These are phyloP conservation scores for Solanum etuberosum DNA, from an alignment of 257 asterid species.

Conservation along the genomic window DNA sequence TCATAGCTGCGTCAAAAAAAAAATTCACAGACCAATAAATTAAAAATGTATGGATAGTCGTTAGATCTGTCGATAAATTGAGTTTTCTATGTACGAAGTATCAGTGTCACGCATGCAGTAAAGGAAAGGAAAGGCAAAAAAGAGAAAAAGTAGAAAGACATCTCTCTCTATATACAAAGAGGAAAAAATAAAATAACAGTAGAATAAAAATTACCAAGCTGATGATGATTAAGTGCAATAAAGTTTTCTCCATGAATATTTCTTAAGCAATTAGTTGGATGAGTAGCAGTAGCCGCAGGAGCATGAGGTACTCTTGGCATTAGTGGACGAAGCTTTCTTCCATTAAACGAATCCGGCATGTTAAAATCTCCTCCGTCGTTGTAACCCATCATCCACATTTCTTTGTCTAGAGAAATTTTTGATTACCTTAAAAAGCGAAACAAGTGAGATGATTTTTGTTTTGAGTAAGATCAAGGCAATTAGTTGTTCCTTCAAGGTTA, in stretches of 20 bases:
- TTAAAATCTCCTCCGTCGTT: slow-evolving; percentile 57
- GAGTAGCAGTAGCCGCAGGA: slow-evolving; percentile 10
- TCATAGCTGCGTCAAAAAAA: slow-evolving; percentile 27
- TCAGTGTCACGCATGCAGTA: not conserved
- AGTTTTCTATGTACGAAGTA: not conserved
- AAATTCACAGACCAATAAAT: not conserved
- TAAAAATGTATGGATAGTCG: not conserved
- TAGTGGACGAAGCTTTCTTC: slow-evolving; percentile 53
- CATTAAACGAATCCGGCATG: slow-evolving; percentile 44
- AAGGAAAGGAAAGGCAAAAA: not conserved
- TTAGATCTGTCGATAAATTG: not conserved
- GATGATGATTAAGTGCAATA: slow-evolving; percentile 64
- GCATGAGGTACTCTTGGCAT: slow-evolving; percentile 50
- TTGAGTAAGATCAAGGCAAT: not conserved
- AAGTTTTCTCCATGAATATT: slow-evolving; percentile 45
- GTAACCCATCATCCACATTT: slow-evolving; percentile 96
- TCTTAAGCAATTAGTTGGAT: slow-evolving; percentile 30
- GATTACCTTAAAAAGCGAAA: not conserved
- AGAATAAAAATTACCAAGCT: slow-evolving; percentile 19
- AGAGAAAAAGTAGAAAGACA: not conserved
- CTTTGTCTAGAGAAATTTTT: not conserved
- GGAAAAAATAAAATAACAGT: too few species aligned
- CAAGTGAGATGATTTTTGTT: not conserved
- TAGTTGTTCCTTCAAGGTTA: not conserved
- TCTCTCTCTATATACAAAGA: not conserved